These are phyloP conservation scores for Neonectria neomacrospora DNA, from an alignment of 2,329 filamentous ascomycete species.

Conservation along the genomic window DNA sequence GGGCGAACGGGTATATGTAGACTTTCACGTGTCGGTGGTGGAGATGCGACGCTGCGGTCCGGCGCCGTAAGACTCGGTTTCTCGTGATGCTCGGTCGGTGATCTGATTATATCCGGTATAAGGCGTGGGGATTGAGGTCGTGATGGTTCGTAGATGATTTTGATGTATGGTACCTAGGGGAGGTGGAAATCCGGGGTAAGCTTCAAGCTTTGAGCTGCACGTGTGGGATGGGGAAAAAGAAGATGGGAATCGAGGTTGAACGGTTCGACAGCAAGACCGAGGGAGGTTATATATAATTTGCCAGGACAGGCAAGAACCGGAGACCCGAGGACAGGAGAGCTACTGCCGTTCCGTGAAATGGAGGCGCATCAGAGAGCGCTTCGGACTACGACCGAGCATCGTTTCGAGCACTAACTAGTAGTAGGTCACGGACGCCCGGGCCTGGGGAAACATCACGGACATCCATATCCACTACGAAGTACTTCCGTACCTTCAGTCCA, in stretches of 20 bases:
- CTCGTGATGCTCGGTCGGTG: conserved; percentile 10
- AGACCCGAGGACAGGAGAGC: conserved; percentile 13
- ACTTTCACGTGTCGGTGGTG: conserved; percentile 51
- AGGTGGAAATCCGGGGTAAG: conserved; percentile 11
- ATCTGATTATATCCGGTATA: conserved; percentile 19
- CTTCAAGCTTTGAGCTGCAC: not conserved
- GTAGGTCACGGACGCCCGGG: conserved; percentile 30
- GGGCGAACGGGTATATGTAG: conserved; percentile 26
- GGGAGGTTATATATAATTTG: conserved; percentile 21
- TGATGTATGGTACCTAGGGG: not conserved
- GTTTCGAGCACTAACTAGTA: conserved; percentile 9
- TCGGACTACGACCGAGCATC: conserved; percentile 40
- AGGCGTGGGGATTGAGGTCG: not conserved
- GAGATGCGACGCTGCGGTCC: conserved; percentile 29
- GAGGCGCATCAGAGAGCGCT: conserved; percentile 20
- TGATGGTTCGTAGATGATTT: not conserved
- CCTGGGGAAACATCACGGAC: conserved; percentile 38
- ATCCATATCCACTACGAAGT: conserved; percentile 22
- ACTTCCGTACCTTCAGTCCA: not conserved
- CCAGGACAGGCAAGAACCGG: conserved; percentile 1
- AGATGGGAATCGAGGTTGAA: not conserved
- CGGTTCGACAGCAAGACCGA: not conserved
- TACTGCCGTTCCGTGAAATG: not conserved
- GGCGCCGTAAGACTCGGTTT: conserved; percentile 20
- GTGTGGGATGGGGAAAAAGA: conserved; percentile 7